A percentile compares a stretch with the other conserved stretches of the same genome.
These are phyloP conservation scores for Fusarium humuli DNA, from an alignment of 2,329 filamentous ascomycete genomes.

Conservation along the genomic window DNA sequence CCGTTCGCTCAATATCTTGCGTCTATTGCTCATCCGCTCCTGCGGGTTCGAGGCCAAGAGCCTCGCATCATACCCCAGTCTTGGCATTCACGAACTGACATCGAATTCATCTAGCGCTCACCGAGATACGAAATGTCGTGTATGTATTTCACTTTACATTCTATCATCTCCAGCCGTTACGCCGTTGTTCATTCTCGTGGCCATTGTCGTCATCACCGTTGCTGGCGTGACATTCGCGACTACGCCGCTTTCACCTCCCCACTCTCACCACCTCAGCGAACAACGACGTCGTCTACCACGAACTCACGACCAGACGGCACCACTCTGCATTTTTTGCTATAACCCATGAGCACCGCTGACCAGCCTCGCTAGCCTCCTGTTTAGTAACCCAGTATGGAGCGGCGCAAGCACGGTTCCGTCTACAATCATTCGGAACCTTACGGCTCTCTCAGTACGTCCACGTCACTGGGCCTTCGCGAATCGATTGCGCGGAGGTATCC, in stretches of 20 bases:
- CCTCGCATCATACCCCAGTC: slow-evolving; percentile 47
- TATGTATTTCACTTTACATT: slow-evolving; percentile 49
- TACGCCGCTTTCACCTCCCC: slow-evolving; percentile 15
- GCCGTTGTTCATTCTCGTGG: slow-evolving; percentile 15
- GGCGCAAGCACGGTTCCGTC: slow-evolving; percentile 62
- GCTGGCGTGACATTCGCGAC: slow-evolving; percentile 9
- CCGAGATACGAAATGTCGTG: slow-evolving; percentile 64
- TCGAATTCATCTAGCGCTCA: slow-evolving; percentile 55
- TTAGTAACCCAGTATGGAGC: slow-evolving; percentile 69
- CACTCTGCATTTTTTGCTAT: slow-evolving; percentile 5
- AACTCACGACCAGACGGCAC: background rate
- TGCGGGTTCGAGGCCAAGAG: slow-evolving; percentile 45
- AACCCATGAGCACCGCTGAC: slow-evolving; percentile 33
- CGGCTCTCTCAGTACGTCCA: slow-evolving; percentile 64
- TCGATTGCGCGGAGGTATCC: slow-evolving; percentile 1
- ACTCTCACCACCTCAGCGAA: slow-evolving; percentile 7
- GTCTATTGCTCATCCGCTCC: slow-evolving; percentile 25
- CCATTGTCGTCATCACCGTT: slow-evolving; percentile 15
- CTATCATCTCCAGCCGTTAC: slow-evolving; percentile 23
- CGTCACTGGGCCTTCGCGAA: background rate
- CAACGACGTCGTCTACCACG: background rate
- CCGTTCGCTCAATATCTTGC: slow-evolving; percentile 17
- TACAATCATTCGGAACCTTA: slow-evolving; percentile 68
- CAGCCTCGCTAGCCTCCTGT: slow-evolving; percentile 61
- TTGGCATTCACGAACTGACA: slow-evolving; percentile 53